phyloP scores from a whole-genome alignment of 2,329 filamentous ascomycete genomes.

The Alternaria atra region DNA sequence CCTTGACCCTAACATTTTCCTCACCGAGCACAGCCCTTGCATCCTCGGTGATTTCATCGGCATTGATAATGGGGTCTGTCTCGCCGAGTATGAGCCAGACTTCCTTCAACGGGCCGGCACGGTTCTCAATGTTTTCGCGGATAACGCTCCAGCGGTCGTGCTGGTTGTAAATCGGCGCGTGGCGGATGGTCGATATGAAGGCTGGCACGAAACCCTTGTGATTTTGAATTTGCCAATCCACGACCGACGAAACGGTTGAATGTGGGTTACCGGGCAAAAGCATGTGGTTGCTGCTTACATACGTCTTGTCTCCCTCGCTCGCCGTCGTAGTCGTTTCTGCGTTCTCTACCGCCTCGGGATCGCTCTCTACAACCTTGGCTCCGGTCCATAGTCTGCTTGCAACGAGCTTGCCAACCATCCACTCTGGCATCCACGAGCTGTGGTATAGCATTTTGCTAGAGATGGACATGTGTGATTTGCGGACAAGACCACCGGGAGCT shows the following conservation, averaged over 20 bases:
- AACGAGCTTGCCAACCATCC: slow-evolving; percentile 60
- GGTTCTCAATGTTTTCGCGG: slow-evolving; percentile 49
- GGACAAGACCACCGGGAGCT: slow-evolving; percentile 79
- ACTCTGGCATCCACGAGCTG: slow-evolving; percentile 67
- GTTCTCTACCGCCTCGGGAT: slow-evolving; percentile 32
- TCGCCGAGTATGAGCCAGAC: slow-evolving; percentile 73
- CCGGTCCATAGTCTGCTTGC: slow-evolving; percentile 43
- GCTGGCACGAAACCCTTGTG: slow-evolving; percentile 74
- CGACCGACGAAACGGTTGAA: slow-evolving; percentile 68
- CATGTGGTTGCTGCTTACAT: slow-evolving; percentile 27
- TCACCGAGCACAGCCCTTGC: slow-evolving; percentile 65
- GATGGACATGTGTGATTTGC: slow-evolving; percentile 68
- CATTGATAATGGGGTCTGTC: slow-evolving; percentile 72
- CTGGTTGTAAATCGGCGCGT: slow-evolving; percentile 74
- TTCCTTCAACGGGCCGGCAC: slow-evolving; percentile 55
- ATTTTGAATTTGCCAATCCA: slow-evolving; percentile 73
- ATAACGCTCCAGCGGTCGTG: slow-evolving; percentile 69
- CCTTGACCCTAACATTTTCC: slow-evolving; percentile 65
- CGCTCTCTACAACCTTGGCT: slow-evolving; percentile 36
- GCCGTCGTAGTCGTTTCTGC: slow-evolving; percentile 20
- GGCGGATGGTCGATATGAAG: slow-evolving; percentile 74
- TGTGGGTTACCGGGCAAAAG: slow-evolving; percentile 63
- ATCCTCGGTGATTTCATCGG: slow-evolving; percentile 71
- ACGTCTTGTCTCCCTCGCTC: slow-evolving; percentile 31
- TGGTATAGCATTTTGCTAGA: slow-evolving; percentile 71